Base-by-base conservation (phyloP, 106 monocot genomes). In the Narthecium ossifragum region DNA sequence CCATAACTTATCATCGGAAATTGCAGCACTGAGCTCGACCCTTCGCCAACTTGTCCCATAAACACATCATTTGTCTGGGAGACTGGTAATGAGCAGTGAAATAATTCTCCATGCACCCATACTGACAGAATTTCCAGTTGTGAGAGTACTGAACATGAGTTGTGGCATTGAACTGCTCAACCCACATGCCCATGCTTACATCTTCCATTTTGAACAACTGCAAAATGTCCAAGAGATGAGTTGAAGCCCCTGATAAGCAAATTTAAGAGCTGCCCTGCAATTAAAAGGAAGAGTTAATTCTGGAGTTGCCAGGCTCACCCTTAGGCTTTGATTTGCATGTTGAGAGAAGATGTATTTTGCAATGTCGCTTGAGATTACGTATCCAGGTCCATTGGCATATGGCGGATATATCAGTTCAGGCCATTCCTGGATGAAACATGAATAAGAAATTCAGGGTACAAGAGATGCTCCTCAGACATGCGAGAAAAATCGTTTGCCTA, bases 181-280 rank as follows among this genome's bases (percentile, higher is more conserved):
- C 90, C 96, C 96, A 96, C 84, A 96, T 76, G 14, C 90, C 96
- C 90, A 96, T 90, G 90, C 96, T 96, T 28, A 96, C 96, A 72
- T 96, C 96, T 62, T 96, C 96, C 96, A 96, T 96, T 79, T 96
- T 96, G 80, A 96, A 96, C 58, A 96, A 60, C 96, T 96, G 78
- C 63, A 77, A 59, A 27, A 60, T 47, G 58, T 39, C 20, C 28
- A 9, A 53, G 25, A 26, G 3, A 26, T 57, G 56, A n/a, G n/a
- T n/a, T n/a, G n/a, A n/a, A n/a, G n/a, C n/a, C n/a, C n/a, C n/a
- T n/a, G n/a, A n/a, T n/a, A n/a, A n/a, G n/a, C n/a, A n/a, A n/a
- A n/a, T n/a, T n/a, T n/a, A n/a, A n/a, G n/a, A n/a, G n/a, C n/a
- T n/a, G n/a, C n/a, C n/a, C n/a, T n/a, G n/a, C n/a, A n/a, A n/a